Evolutionary conservation across 441 rosid genomes (phyloP).

Genomic region (Aquilaria agallochum): DNA sequence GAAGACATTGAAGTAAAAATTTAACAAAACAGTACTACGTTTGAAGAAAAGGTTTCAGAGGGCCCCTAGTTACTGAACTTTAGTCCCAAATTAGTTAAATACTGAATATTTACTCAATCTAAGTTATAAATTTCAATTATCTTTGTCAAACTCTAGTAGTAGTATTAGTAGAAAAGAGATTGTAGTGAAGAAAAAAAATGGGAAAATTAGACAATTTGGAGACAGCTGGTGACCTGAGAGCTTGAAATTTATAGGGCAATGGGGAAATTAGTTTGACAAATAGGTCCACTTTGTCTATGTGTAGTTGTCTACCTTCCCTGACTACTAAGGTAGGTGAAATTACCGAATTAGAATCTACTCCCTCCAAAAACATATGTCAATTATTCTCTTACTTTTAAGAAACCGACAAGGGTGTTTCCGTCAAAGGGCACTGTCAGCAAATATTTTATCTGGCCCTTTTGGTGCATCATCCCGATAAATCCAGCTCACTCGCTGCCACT

Average conservation of each 20-base stretch:
- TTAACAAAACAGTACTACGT: too few relatives aligned
- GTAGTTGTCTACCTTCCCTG: background rate
- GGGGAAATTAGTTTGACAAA: background rate
- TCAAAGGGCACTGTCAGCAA: background rate
- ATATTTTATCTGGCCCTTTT: constrained; percentile 1
- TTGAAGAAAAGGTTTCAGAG: too few relatives aligned
- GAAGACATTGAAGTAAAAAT: too few relatives aligned
- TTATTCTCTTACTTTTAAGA: background rate
- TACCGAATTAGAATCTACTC: constrained; percentile 11
- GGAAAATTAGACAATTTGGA: background rate
- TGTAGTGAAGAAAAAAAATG: background rate
- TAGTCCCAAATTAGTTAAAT: too few relatives aligned
- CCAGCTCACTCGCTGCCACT: constrained; percentile 6
- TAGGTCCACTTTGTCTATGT: background rate
- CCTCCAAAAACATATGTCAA: background rate
- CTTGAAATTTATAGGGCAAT: background rate
- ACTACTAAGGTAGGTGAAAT: constrained; percentile 2
- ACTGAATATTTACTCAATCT: too few relatives aligned
- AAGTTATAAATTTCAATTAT: too few relatives aligned
- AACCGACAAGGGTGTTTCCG: constrained; percentile 14
- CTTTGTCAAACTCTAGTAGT: too few relatives aligned
- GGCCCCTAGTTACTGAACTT: too few relatives aligned
- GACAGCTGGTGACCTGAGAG: background rate
- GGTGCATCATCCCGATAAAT: background rate
- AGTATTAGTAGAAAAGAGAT: background rate